Conservation (phyloP, 1,139 yeast genomes). For the Scheffersomyces segobiensis region DNA sequence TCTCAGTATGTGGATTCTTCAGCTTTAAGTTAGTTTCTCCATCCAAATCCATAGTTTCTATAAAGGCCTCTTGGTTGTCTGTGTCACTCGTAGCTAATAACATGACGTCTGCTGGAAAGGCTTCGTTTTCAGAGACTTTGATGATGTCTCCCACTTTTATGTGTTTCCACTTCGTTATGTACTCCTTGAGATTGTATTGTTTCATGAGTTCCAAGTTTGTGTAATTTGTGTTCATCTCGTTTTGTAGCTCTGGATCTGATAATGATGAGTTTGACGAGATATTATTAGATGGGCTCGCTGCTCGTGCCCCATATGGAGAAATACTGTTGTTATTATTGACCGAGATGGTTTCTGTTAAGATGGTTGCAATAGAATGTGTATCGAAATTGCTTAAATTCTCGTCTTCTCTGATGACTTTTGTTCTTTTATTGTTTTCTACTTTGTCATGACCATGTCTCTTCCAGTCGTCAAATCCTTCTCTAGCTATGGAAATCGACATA, state of each 20-base stretch:
- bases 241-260: conserved; percentile 3
- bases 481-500: conserved; percentile 83
- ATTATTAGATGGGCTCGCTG: background rate
- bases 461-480: conserved; percentile 95
- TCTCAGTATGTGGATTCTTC: conserved; percentile 63
- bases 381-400: conserved; percentile 29
- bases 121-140: conserved; percentile 72
- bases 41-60: conserved; percentile 96
- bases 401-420: conserved; percentile 42
- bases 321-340: conserved; percentile 4
- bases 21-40: conserved; percentile 93
- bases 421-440: conserved; percentile 71
- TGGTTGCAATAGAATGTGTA: conserved; percentile 38
- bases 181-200: conserved; percentile 34
- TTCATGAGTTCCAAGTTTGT: conserved; percentile 19
- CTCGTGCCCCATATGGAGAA: background rate
- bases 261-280: conserved; percentile 5
- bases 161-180: conserved; percentile 64
- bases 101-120: conserved; percentile 90
- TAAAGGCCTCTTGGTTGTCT: conserved; percentile 70
- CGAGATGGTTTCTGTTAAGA: conserved; percentile 36
- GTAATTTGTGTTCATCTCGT: conserved; percentile 1
- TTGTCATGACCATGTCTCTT: conserved; percentile 83
- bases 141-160: conserved; percentile 84
- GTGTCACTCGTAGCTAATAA: conserved; percentile 59